Evolutionary conservation across 257 asterid genomes (phyloP).

Genomic region (Coffea canephora): DNA sequence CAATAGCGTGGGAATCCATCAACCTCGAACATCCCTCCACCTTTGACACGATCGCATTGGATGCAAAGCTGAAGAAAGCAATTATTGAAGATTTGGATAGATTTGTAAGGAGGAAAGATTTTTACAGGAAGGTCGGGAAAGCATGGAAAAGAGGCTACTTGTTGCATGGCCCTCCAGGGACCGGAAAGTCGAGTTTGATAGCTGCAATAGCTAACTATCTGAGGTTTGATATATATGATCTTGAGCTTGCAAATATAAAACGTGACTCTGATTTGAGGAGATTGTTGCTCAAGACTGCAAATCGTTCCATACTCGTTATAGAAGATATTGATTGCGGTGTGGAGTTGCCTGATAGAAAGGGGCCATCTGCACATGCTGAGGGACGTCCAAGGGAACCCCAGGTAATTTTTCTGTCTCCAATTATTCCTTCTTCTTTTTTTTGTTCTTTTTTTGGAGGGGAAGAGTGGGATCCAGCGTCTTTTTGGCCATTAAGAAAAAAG

Average conservation of each 20-base stretch:
- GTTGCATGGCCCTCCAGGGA: conserved; percentile 81
- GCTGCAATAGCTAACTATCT: conserved; percentile 78
- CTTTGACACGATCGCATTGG: conserved; percentile 64
- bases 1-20: conserved; percentile 51
- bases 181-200: conserved; percentile 68
- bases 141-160: conserved; percentile 84
- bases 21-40: conserved; percentile 73
- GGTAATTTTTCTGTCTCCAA: conserved; percentile 1
- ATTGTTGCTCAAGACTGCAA: conserved; percentile 55
- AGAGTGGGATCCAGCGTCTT: not conserved
- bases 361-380: not conserved
- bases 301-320: conserved; percentile 61
- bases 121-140: conserved; percentile 63
- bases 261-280: conserved; percentile 64
- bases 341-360: conserved; percentile 45
- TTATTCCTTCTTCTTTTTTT: no score
- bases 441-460: no score
- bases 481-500: not conserved
- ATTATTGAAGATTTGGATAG: conserved; percentile 56
- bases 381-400: conserved; percentile 28
- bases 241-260: conserved; percentile 51
- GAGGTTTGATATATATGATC: conserved; percentile 65
- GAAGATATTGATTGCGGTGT: conserved; percentile 80
- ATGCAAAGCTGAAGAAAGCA: conserved; percentile 27
- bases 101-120: conserved; percentile 58